Conservation (phyloP, 148 eudicot genomes). For the Simmondsia chinensis region DNA sequence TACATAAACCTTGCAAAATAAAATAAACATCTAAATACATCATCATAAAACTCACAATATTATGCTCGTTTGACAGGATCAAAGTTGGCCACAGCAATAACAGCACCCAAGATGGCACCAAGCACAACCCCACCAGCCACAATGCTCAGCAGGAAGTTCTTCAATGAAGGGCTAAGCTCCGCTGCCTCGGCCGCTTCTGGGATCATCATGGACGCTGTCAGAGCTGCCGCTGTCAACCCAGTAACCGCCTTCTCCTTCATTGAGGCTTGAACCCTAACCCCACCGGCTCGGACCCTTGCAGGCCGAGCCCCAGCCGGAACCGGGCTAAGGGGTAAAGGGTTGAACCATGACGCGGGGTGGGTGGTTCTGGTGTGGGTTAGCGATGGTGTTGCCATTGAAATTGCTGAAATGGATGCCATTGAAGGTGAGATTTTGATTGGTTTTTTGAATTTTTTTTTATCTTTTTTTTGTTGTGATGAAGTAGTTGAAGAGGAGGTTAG, state of each 20-base stretch:
- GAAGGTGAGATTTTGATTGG: not conserved
- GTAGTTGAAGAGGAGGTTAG: not conserved
- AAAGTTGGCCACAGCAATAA: slow-evolving; percentile 53
- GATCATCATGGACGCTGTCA: slow-evolving; percentile 40
- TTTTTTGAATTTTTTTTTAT: not conserved
- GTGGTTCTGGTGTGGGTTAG: slow-evolving; percentile 12
- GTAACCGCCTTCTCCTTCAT: slow-evolving; percentile 41
- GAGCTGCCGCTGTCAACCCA: slow-evolving; percentile 33
- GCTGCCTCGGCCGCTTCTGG: slow-evolving; percentile 58
- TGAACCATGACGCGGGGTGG: too few species aligned
- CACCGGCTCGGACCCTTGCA: slow-evolving; percentile 4
- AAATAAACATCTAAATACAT: not conserved
- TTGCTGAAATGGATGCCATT: slow-evolving; percentile 36
- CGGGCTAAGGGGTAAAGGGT: slow-evolving; percentile 23
- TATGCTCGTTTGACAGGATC: slow-evolving; percentile 49
- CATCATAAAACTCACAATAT: not conserved
- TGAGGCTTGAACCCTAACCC: slow-evolving; percentile 26
- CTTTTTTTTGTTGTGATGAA: not conserved
- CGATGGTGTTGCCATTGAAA: slow-evolving; percentile 37
- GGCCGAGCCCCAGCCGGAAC: slow-evolving; percentile 1
- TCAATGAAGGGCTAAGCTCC: slow-evolving; percentile 30
- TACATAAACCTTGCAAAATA: not conserved
- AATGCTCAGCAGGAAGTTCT: slow-evolving; percentile 54
- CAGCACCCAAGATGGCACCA: slow-evolving; percentile 33
- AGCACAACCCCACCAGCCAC: slow-evolving; percentile 50